Evolutionary conservation across 345 rosid species (phyloP).

Genomic region (Citrus sp.): DNA sequence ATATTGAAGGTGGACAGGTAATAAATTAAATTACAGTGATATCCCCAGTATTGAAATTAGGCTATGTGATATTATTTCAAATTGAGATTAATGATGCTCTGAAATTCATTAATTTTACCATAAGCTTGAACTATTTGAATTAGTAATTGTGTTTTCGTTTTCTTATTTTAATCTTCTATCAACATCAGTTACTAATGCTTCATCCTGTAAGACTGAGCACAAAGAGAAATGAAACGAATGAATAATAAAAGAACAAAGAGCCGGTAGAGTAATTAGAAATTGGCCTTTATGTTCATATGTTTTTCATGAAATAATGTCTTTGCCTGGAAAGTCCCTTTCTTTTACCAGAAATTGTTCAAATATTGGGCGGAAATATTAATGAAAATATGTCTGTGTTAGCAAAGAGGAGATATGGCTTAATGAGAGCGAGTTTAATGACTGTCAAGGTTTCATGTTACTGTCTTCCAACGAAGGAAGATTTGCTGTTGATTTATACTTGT

Average conservation of each 20-base stretch:
- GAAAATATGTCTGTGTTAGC: background rate
- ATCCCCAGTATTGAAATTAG: background rate
- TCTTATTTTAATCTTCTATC: background rate
- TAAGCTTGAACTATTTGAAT: background rate
- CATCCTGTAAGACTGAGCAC: background rate
- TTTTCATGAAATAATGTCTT: background rate
- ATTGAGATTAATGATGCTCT: background rate
- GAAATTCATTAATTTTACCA: background rate
- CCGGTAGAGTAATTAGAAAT: background rate
- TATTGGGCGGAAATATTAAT: background rate
- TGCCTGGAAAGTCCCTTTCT: background rate
- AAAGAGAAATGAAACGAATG: background rate
- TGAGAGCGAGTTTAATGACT: background rate
- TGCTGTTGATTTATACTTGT: background rate
- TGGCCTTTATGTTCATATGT: background rate
- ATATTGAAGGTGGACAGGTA: constrained; percentile 87
- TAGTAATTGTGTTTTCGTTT: background rate
- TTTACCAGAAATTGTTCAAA: background rate
- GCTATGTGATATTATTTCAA: background rate
- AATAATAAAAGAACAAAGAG: background rate
- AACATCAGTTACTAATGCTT: background rate
- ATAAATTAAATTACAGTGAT: background rate
- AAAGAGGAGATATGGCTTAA: background rate
- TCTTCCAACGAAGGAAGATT: background rate
- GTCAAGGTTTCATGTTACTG: background rate